A percentile compares a stretch with the other conserved stretches of the same genome.
Conservation (phyloP, 495 filamentous ascomycete species). For the Podospora comata region DNA sequence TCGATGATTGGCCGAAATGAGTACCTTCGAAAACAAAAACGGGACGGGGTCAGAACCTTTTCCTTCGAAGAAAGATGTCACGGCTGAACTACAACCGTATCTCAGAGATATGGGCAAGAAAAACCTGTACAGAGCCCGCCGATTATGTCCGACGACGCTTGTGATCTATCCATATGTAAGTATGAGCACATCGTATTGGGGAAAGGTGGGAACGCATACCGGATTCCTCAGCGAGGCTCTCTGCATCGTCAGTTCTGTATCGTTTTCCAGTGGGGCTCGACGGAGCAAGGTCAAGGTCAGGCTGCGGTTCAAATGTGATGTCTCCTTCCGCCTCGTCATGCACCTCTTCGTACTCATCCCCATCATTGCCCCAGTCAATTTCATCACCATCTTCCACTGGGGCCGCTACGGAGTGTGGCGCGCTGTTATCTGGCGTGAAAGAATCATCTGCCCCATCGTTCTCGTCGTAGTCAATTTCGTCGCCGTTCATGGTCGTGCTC, state of each 20-base stretch:
- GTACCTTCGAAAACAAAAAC: conserved; percentile 18
- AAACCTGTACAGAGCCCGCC: conserved; percentile 15
- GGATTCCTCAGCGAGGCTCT: conserved; percentile 36
- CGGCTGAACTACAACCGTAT: conserved; percentile 31
- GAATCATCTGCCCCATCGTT: conserved; percentile 27
- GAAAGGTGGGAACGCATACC: conserved; percentile 33
- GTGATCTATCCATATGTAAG: conserved; percentile 40
- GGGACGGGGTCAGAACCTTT: conserved; percentile 12
- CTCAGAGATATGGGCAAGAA: not conserved
- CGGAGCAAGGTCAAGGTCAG: conserved; percentile 11
- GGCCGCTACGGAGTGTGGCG: not conserved
- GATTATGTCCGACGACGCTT: conserved; percentile 52
- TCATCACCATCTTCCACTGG: conserved; percentile 30
- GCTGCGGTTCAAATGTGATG: conserved; percentile 28
- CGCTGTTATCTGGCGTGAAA: conserved; percentile 5
- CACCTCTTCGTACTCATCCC: conserved; percentile 31
- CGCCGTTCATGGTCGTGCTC: conserved; percentile 44
- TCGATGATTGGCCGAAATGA: not conserved
- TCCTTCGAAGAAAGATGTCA: conserved; percentile 14
- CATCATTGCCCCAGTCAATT: conserved; percentile 47
- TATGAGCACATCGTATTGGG: conserved; percentile 1
- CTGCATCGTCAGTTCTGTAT: conserved; percentile 31
- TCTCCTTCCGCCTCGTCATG: conserved; percentile 24
- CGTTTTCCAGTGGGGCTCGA: conserved; percentile 28
- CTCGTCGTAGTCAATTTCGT: conserved; percentile 51